Evolutionary conservation across 768 basidiomycete genomes (phyloP).

Genomic region (Sistotremastrum suecicum): DNA sequence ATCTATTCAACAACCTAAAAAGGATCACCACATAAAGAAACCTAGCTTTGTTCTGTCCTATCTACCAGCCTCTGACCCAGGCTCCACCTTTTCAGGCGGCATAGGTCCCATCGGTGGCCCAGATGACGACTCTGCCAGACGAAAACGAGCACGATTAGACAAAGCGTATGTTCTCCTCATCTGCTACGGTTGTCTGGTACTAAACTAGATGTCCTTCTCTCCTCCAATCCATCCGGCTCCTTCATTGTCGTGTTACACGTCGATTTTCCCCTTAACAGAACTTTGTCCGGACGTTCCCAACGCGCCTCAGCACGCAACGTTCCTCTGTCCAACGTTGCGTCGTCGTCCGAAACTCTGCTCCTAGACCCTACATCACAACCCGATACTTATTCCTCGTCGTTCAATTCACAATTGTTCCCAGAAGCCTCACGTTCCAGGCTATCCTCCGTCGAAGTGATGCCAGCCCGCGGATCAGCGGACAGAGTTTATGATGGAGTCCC

Average conservation of each 20-base stretch:
- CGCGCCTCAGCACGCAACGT: slow-evolving; percentile 57
- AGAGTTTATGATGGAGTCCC: neutral
- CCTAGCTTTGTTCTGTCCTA: slow-evolving; percentile 57
- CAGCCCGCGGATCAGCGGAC: too few species aligned
- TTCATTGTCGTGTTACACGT: slow-evolving; percentile 8
- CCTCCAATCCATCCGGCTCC: neutral
- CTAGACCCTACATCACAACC: too few species aligned
- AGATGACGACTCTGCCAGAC: slow-evolving; percentile 49
- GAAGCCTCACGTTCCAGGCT: too few species aligned
- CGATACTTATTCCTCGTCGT: too few species aligned
- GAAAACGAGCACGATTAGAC: slow-evolving; percentile 61
- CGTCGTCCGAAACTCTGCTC: too few species aligned
- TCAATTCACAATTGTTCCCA: too few species aligned
- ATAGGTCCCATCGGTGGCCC: slow-evolving; percentile 30
- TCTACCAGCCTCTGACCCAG: slow-evolving; percentile 73
- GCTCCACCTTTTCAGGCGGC: slow-evolving; percentile 63
- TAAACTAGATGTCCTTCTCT: slow-evolving; percentile 13
- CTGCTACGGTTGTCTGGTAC: slow-evolving; percentile 7
- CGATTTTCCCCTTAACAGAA: slow-evolving; percentile 22
- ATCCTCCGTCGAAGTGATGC: too few species aligned
- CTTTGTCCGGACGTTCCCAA: slow-evolving; percentile 53
- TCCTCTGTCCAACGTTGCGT: slow-evolving; percentile 21
- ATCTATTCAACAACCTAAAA: slow-evolving; percentile 60
- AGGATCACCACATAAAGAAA: slow-evolving; percentile 57
- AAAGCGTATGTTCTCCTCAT: slow-evolving; percentile 43